These are phyloP conservation scores for Crithidia fasciculata DNA, from an alignment of 208 protist species.

Conservation along the genomic window DNA sequence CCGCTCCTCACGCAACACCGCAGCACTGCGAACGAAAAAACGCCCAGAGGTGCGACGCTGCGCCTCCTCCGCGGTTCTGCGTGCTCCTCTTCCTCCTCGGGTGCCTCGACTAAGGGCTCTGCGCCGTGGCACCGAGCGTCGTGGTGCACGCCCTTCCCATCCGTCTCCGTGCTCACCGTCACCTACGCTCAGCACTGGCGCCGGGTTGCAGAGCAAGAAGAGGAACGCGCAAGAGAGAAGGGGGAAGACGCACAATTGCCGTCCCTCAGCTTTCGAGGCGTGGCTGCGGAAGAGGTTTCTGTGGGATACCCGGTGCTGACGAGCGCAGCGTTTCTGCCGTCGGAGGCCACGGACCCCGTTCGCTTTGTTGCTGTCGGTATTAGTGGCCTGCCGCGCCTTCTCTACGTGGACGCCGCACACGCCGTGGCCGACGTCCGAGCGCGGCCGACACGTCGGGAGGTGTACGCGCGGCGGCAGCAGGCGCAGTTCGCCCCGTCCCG, in stretches of 20 bases:
- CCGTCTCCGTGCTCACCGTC: background rate
- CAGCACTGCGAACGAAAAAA: background rate
- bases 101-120: background rate
- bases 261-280: background rate
- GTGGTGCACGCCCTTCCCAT: conserved; percentile 8
- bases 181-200: conserved; percentile 33
- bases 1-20: conserved; percentile 41
- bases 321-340: background rate
- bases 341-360: background rate
- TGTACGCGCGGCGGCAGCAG: conserved; percentile 44
- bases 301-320: conserved; percentile 27
- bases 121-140: background rate
- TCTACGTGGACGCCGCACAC: conserved; percentile 52
- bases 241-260: background rate
- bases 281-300: conserved; percentile 19
- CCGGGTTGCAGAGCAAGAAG: background rate
- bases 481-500: conserved; percentile 39
- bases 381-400: conserved; percentile 55
- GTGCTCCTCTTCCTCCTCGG: background rate
- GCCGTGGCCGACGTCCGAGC: conserved; percentile 43
- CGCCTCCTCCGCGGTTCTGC: background rate
- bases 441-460: conserved; percentile 32
- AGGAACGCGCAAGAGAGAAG: background rate
- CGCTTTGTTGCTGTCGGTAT: conserved; percentile 45
- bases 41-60: background rate